Conservation (phyloP, 129 eudicot genomes). For the Tanacetum coccineum region DNA sequence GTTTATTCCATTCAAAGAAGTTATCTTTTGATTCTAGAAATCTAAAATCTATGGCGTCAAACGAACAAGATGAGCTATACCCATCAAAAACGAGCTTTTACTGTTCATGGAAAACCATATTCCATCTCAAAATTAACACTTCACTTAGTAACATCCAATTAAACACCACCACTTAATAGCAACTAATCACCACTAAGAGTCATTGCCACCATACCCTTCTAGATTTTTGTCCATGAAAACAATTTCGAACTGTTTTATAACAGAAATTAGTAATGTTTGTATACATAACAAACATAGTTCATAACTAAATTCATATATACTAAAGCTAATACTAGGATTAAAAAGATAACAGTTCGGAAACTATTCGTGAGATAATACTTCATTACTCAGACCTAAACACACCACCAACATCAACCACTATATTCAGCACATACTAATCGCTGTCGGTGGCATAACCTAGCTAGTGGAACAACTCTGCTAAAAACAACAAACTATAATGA, state of each 20-base stretch:
- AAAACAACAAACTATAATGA: conserved; percentile 9
- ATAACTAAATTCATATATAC: too few relatives aligned
- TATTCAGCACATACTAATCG: not conserved
- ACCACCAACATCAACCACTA: conserved; percentile 14
- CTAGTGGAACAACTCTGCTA: conserved; percentile 1
- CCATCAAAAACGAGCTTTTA: conserved; percentile 16
- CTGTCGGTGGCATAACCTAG: not conserved
- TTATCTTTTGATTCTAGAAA: conserved; percentile 9
- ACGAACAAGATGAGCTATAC: conserved; percentile 27
- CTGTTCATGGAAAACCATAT: conserved; percentile 38
- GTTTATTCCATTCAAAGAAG: conserved; percentile 16
- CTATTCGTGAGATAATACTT: too few relatives aligned
- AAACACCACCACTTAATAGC: not conserved
- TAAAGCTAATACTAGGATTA: too few relatives aligned
- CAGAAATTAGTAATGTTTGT: too few relatives aligned
- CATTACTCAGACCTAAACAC: conserved; percentile 12
- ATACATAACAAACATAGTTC: too few relatives aligned
- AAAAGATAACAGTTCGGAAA: too few relatives aligned
- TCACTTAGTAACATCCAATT: conserved; percentile 9
- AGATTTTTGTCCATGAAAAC: conserved; percentile 17
- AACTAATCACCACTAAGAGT: conserved; percentile 8
- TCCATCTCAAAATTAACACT: conserved; percentile 31
- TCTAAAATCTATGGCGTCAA: conserved; percentile 4
- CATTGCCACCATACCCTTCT: conserved; percentile 20
- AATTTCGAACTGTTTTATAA: not conserved